These are phyloP conservation scores for Protostelium mycophagum DNA, from an alignment of 78 protist species.

Conservation along the genomic window DNA sequence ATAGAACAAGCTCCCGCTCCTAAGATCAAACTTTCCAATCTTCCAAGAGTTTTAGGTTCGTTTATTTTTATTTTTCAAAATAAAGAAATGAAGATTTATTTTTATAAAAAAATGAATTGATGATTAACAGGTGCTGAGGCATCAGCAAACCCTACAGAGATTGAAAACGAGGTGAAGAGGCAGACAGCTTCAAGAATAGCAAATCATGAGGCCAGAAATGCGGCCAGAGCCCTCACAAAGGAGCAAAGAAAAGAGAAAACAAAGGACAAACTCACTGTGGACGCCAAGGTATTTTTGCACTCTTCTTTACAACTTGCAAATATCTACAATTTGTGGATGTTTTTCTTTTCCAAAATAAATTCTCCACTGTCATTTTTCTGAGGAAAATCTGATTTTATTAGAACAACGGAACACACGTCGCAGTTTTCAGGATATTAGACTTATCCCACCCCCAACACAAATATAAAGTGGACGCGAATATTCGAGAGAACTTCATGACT, in stretches of 20 bases:
- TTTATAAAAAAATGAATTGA: no score
- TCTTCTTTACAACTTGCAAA: no score
- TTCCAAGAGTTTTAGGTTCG: constrained; percentile 49
- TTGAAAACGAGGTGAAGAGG: constrained; percentile 13
- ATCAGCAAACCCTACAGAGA: constrained; percentile 40
- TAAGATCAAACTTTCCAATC: constrained; percentile 56
- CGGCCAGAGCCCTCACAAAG: constrained; percentile 23
- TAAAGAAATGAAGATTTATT: background rate
- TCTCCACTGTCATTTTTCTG: no score
- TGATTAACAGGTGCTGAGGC: background rate
- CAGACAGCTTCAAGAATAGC: constrained; percentile 22
- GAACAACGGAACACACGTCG: background rate
- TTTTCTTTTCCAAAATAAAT: no score
- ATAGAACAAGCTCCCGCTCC: constrained; percentile 54
- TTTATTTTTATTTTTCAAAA: background rate
- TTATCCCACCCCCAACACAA: constrained; percentile 47
- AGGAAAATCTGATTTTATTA: no score
- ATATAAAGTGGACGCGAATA: constrained; percentile 9
- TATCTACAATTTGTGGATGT: no score
- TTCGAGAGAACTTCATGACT: background rate
- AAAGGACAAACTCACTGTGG: constrained; percentile 13
- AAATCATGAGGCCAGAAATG: constrained; percentile 17
- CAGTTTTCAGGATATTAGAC: constrained; percentile 24
- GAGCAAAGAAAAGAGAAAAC: constrained; percentile 47
- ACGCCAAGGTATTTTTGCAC: constrained; percentile 18